A percentile compares a stretch with the other conserved stretches of the same genome.
phyloP scores from a whole-genome alignment of 768 basidiomycete genomes.

The Dendrothele bispora region DNA sequence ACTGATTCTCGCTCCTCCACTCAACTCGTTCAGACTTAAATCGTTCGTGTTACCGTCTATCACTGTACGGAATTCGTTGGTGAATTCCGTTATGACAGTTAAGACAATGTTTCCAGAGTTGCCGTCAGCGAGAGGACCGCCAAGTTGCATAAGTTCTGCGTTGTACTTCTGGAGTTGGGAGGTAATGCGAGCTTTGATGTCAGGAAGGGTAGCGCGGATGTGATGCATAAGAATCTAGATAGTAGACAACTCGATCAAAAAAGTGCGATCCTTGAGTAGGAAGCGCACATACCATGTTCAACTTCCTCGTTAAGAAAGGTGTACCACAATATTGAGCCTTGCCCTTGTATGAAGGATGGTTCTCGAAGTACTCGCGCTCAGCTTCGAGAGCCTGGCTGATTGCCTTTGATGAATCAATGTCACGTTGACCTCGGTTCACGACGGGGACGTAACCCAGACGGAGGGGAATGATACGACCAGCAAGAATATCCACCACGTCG shows the following conservation, averaged over 20 bases:
- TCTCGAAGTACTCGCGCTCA: conserved; percentile 94
- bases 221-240: conserved; percentile 97
- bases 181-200: conserved; percentile 96
- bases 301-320: conserved; percentile 91
- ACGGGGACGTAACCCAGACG: conserved; percentile 98
- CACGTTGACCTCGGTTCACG: conserved; percentile 96
- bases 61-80: conserved; percentile 91
- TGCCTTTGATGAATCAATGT: conserved; percentile 88
- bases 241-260: neutral
- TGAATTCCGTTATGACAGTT: conserved; percentile 98
- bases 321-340: conserved; percentile 98
- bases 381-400: conserved; percentile 85
- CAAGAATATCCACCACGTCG: conserved; percentile 98
- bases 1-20: conserved; percentile 97
- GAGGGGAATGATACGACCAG: conserved; percentile 94
- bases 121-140: conserved; percentile 82
- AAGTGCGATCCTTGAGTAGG: neutral
- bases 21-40: conserved; percentile 90
- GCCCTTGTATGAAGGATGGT: conserved; percentile 87
- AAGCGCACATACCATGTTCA: conserved; percentile 76
- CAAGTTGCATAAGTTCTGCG: conserved; percentile 78
- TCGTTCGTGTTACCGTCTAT: conserved; percentile 99
- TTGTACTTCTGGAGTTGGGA: conserved; percentile 88
- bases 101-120: conserved; percentile 92
- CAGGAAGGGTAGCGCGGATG: conserved; percentile 95